These are phyloP conservation scores for Bassia scoparia DNA, from an alignment of 148 eudicot genomes.

Conservation along the genomic window DNA sequence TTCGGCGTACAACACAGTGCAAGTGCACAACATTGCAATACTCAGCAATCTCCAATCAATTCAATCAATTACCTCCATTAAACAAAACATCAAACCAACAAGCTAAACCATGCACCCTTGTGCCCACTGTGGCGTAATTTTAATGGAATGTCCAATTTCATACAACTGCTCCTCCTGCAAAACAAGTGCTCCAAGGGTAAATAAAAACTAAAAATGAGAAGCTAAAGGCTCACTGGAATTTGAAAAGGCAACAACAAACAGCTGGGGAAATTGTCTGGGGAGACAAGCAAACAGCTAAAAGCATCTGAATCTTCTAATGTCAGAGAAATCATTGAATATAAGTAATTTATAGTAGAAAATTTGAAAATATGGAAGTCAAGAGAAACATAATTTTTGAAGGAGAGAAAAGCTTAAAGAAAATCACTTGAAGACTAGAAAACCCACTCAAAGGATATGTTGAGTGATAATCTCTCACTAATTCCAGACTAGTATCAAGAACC, in stretches of 20 bases:
- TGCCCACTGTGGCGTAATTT: slow-evolving; percentile 77
- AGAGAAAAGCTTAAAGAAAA: too few species aligned
- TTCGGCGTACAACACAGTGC: slow-evolving; percentile 1
- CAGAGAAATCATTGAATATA: too few species aligned
- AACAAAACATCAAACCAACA: slow-evolving; percentile 99
- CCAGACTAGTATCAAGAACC: too few species aligned
- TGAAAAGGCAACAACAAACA: background rate
- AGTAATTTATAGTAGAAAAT: too few species aligned
- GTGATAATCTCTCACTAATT: too few species aligned
- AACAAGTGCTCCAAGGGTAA: background rate
- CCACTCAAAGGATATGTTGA: too few species aligned
- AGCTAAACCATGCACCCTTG: slow-evolving; percentile 91
- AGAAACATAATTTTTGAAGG: too few species aligned
- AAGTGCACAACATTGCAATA: background rate
- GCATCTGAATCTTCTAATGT: background rate
- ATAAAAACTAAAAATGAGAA: background rate
- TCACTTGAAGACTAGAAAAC: too few species aligned
- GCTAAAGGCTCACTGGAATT: background rate
- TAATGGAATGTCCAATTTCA: slow-evolving; percentile 85
- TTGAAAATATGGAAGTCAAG: too few species aligned
- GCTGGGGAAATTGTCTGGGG: too few species aligned
- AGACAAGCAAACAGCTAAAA: background rate
- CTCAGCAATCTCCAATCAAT: background rate
- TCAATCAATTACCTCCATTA: slow-evolving; percentile 69
- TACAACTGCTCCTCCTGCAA: slow-evolving; percentile 91